Percentiles rank a stretch among this genome's conserved stretches.
Evolutionary conservation across 2,329 filamentous ascomycete genomes (phyloP).

Genomic region (Botryosphaeria dothidea): DNA sequence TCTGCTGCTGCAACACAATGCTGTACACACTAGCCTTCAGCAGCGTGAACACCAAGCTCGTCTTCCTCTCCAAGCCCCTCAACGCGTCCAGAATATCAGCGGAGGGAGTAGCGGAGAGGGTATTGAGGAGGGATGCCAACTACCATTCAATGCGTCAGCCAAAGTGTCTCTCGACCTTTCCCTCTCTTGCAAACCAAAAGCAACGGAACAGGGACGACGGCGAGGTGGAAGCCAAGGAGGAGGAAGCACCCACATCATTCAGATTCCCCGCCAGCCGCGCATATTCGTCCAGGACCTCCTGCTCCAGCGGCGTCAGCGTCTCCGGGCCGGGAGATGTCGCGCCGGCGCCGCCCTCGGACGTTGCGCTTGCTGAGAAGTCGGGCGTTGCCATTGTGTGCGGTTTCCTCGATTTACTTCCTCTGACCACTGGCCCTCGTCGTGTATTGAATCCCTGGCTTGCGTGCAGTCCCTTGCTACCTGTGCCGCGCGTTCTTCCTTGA

Average conservation of each 20-base stretch:
- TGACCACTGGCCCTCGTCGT: neutral
- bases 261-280: conserved; percentile 84
- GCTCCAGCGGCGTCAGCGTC: conserved; percentile 73
- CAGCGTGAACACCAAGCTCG: conserved; percentile 89
- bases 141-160: conserved; percentile 34
- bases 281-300: conserved; percentile 95
- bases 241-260: conserved; percentile 66
- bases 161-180: conserved; percentile 28
- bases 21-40: conserved; percentile 98
- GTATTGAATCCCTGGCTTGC: too few relatives aligned
- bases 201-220: conserved; percentile 27
- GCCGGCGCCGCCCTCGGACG: neutral
- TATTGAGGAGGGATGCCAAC: conserved; percentile 56
- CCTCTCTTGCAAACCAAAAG: too few relatives aligned
- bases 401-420: neutral
- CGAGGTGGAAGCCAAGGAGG: neutral
- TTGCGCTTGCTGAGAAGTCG: conserved; percentile 16
- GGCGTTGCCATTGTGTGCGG: neutral
- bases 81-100: conserved; percentile 84
- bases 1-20: conserved; percentile 97
- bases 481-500: too few relatives aligned
- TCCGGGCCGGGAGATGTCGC: conserved; percentile 22
- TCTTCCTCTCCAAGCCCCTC: conserved; percentile 88
- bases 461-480: too few relatives aligned
- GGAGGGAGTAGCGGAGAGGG: conserved; percentile 62